Percentiles rank a stretch among this genome's conserved stretches.
Conservation (phyloP, 139 green algal genomes). For the Chlorella sp. region DNA sequence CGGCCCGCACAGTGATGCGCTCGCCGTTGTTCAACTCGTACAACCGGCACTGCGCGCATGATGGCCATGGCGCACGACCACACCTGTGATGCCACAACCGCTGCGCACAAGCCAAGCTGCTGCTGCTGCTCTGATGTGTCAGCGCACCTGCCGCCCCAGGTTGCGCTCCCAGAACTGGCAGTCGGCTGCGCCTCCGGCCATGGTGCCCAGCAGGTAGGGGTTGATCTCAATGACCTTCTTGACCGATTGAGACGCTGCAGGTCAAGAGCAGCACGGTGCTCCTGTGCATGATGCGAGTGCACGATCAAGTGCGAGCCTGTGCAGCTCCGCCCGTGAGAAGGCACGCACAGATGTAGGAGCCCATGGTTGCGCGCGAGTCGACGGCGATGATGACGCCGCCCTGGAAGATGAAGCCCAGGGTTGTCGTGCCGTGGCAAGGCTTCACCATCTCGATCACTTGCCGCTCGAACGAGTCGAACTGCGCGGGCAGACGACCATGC, state of each 20-base stretch:
- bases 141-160: slow-evolving; percentile 73
- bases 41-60: slow-evolving; percentile 79
- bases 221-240: slow-evolving; percentile 99
- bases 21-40: slow-evolving; percentile 95
- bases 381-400: slow-evolving; percentile 95
- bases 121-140: background rate
- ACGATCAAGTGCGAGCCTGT: background rate
- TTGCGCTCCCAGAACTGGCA: slow-evolving; percentile 98
- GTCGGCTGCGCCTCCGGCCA: slow-evolving; percentile 97
- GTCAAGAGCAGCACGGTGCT: background rate
- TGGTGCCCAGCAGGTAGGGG: slow-evolving; percentile 95
- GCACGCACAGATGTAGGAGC: slow-evolving; percentile 92
- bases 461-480: slow-evolving; percentile 91
- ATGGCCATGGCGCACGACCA: background rate
- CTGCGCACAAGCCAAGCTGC: no score
- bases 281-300: no score
- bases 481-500: slow-evolving; percentile 8
- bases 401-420: slow-evolving; percentile 97
- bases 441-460: slow-evolving; percentile 95
- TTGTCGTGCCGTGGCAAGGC: slow-evolving; percentile 96
- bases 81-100: no score
- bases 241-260: slow-evolving; percentile 86
- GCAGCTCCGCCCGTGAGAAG: background rate
- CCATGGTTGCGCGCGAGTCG: slow-evolving; percentile 93
- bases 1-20: slow-evolving; percentile 91